Base-by-base conservation (phyloP, 2,329 filamentous ascomycete genomes). In the Colletotrichum camelliae region DNA sequence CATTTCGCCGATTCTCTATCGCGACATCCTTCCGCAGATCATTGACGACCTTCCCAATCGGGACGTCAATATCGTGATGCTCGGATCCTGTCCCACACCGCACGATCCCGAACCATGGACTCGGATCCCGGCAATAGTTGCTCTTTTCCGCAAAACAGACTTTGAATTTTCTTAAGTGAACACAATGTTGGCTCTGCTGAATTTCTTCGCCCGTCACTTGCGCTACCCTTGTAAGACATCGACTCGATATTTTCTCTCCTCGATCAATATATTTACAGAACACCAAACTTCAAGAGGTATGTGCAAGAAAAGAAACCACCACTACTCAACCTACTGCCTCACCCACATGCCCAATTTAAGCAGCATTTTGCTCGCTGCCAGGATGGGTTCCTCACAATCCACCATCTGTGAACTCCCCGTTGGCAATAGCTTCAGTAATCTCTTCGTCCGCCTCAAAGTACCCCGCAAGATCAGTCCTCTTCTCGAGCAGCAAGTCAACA, bases 401-500 rank as follows among this genome's bases (percentile, higher is more conserved):
- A 1, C 80, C 79, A 1, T 77, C 80, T 0, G 80, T 80, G 72
- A 79, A 81, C 74, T 81, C 75, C 24, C 83, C 81, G 21, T 80
- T 79, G 79, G 77, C 78, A 62, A 86, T 80, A 65, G 80, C 80
- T 24, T 80, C 72, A 70, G 83, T 84, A 58, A 85, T 37, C 13
- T 79, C 81, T 76, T 82, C 75, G 31, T 84, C 81, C 2, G 80
- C 75, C 8, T 66, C 61, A 9, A 86, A 78, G 67, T 79, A 83
- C 3, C 35, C 12, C 5, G 64, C 71, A 15, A 85, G 65, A 2
- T 78, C 78, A 0, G 78, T 70, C 24, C 77, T 10, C 70, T 67
- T 48, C 18, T 48, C 79, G n/a, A 88, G 77, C 35, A 89, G 77
- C 9, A 93, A 80, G 77, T 91, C 89, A 4, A 87, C 88, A n/a